Conservation (phyloP, 2,329 filamentous ascomycete genomes). For the Catunica adiposa region DNA sequence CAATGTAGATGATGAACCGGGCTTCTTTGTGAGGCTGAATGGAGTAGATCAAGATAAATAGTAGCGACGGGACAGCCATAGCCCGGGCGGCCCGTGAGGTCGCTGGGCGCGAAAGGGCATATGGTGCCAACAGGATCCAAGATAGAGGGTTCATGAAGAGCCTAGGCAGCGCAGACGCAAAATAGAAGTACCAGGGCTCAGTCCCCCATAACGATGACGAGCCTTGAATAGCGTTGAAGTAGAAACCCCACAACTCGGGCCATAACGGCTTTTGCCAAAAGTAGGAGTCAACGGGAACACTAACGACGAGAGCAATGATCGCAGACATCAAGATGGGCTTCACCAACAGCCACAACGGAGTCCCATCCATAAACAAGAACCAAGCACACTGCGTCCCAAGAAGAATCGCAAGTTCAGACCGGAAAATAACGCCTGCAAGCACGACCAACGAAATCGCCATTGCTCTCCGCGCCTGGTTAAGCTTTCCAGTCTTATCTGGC, state of each 20-base stretch:
- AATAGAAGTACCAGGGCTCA: slow-evolving; percentile 75
- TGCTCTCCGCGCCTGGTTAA: slow-evolving; percentile 31
- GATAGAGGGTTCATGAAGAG: slow-evolving; percentile 66
- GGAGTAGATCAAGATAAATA: slow-evolving; percentile 69
- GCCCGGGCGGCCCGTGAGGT: slow-evolving; percentile 28
- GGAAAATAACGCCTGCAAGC: slow-evolving; percentile 67
- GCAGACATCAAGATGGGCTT: slow-evolving; percentile 49
- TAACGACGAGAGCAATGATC: slow-evolving; percentile 47
- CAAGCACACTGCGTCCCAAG: slow-evolving; percentile 51
- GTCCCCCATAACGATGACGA: slow-evolving; percentile 78
- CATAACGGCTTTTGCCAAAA: slow-evolving; percentile 83
- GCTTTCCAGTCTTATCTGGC: slow-evolving; percentile 19
- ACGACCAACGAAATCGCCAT: slow-evolving; percentile 61
- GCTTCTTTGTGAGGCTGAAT: slow-evolving; percentile 89
- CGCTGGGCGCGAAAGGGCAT: slow-evolving; percentile 33
- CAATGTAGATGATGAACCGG: slow-evolving; percentile 79
- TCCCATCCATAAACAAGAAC: slow-evolving; percentile 39
- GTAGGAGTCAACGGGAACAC: slow-evolving; percentile 69
- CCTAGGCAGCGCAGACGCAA: slow-evolving; percentile 62
- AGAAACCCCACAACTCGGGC: slow-evolving; percentile 81
- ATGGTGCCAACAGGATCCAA: slow-evolving; percentile 36
- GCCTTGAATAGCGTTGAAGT: slow-evolving; percentile 76
- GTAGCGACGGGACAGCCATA: slow-evolving; percentile 47
- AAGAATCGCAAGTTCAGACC: slow-evolving; percentile 73
- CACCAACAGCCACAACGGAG: slow-evolving; percentile 41